phyloP scores from a whole-genome alignment of 345 rosid species.

The Kandelia obovata region DNA sequence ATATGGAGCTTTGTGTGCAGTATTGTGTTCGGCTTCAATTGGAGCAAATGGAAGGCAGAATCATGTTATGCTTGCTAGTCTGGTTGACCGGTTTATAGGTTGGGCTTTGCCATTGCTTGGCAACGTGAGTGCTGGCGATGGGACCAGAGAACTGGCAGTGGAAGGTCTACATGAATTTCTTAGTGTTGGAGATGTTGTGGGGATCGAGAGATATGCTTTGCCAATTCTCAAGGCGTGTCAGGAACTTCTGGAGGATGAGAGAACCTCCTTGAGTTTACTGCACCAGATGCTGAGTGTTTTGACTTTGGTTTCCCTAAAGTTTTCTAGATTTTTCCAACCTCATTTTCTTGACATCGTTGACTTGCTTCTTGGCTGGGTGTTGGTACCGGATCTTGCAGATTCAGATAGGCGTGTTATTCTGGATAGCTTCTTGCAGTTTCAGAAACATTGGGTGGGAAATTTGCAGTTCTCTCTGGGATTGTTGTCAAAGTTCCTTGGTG shows the following conservation, averaged over 20 bases:
- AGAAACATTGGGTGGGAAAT: conserved; percentile 83
- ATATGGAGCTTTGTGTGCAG: conserved; percentile 74
- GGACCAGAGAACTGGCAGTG: conserved; percentile 59
- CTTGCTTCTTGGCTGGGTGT: conserved; percentile 93
- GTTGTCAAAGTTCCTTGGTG: conserved; percentile 71
- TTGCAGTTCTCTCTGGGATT: conserved; percentile 80
- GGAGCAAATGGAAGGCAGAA: conserved; percentile 72
- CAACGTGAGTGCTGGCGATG: conserved; percentile 61
- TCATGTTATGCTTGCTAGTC: conserved; percentile 66
- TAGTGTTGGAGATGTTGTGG: conserved; percentile 65
- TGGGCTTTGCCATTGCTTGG: conserved; percentile 86
- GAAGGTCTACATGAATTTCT: conserved; percentile 79
- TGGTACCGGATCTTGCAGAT: conserved; percentile 74
- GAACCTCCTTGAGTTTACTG: conserved; percentile 76
- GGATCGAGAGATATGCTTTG: conserved; percentile 69
- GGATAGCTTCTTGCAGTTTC: conserved; percentile 91
- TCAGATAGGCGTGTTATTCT: conserved; percentile 67
- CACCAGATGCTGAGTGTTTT: conserved; percentile 56
- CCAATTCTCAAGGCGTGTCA: conserved; percentile 80
- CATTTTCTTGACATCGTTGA: conserved; percentile 88
- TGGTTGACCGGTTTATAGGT: conserved; percentile 72
- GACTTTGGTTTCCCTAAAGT: conserved; percentile 70
- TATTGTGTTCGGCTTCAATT: conserved; percentile 61
- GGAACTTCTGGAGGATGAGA: conserved; percentile 87
- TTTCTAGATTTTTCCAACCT: conserved; percentile 70